Base-by-base conservation (phyloP, 2,329 filamentous ascomycete genomes). In the Xylaria sp. region DNA sequence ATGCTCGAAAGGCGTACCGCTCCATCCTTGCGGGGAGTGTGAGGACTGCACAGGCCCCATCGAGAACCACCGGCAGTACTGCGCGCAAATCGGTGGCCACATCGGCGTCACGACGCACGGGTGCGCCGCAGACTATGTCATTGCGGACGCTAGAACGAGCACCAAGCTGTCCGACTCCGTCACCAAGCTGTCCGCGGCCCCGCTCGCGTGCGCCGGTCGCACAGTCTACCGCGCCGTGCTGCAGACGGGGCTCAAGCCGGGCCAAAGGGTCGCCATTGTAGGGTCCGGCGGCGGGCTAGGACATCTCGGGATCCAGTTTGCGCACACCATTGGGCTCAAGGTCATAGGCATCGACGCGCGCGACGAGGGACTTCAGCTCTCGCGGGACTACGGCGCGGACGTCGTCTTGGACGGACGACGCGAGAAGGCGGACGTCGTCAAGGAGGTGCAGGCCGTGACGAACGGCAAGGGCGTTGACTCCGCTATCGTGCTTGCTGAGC, bases 111-210 rank as follows among this genome's bases (percentile, higher is more conserved):
- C 79, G 3, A 76, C 79, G 8, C 79, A 90, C 67, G 89, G 88
- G 0, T 85, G 82, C 62, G 87, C 90, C 64, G 87, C 86, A 0
- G 86, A 89, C 68, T 90, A 88, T 73, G 84, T 84, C 28, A 73
- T 83, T 48, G 83, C 83, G 7, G 88, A 90, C 75, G 78, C 80
- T 2, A 77, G 84, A 39, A 82, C 78, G 56, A 81, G 82, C 5
- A 85, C 82, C 2, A 76, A 75, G 4, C 75, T 89, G 61, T 86
- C 87, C 1, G 81, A 86, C 39, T 77, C 78, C 7, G 79, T 90
- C 13, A 80, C 79, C 2, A 84, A 89, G 58, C 73, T 82, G 62
- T 82, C 80, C 18, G 88, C 87, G 15, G 87, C 86, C 55, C 88
- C 88, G 4, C 78, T 90, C 25, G 86, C 86, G 13, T 89, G 87